Conservation (phyloP, 2,329 filamentous ascomycete species). For the Ophiocordyceps australis region DNA sequence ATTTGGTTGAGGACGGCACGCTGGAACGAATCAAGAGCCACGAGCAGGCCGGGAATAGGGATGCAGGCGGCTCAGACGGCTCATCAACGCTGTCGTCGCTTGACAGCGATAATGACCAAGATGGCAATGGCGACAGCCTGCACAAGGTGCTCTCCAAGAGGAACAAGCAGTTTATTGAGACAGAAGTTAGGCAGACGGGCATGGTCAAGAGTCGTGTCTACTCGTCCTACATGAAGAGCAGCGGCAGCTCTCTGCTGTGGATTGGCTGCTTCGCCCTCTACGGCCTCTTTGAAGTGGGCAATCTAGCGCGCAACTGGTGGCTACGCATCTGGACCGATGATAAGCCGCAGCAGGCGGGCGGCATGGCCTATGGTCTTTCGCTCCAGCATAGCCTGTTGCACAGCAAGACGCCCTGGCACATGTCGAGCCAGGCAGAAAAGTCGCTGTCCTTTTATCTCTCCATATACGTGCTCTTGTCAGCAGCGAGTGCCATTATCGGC, state of each 20-base stretch:
- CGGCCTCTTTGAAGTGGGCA: constrained; percentile 31
- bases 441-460: constrained; percentile 43
- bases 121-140: constrained; percentile 18
- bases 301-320: constrained; percentile 45
- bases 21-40: constrained; percentile 38
- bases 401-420: constrained; percentile 12
- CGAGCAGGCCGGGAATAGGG: constrained; percentile 27
- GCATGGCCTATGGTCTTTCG: constrained; percentile 23
- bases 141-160: constrained; percentile 31
- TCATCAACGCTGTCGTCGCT: constrained; percentile 37
- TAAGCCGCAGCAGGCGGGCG: constrained; percentile 3
- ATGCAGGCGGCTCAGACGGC: constrained; percentile 24
- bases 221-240: constrained; percentile 44
- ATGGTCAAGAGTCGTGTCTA: constrained; percentile 53
- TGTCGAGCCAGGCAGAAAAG: constrained; percentile 14
- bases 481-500: constrained; percentile 36
- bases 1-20: constrained; percentile 39
- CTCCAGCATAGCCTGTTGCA: constrained; percentile 26
- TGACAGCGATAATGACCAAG: constrained; percentile 21
- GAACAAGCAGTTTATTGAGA: constrained; percentile 56
- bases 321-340: constrained; percentile 40
- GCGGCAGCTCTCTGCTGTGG: constrained; percentile 47
- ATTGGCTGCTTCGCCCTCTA: constrained; percentile 32
- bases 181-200: constrained; percentile 55
- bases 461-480: constrained; percentile 45